Conservation (phyloP, 2,329 filamentous ascomycete species). For the Phoma sp. region DNA sequence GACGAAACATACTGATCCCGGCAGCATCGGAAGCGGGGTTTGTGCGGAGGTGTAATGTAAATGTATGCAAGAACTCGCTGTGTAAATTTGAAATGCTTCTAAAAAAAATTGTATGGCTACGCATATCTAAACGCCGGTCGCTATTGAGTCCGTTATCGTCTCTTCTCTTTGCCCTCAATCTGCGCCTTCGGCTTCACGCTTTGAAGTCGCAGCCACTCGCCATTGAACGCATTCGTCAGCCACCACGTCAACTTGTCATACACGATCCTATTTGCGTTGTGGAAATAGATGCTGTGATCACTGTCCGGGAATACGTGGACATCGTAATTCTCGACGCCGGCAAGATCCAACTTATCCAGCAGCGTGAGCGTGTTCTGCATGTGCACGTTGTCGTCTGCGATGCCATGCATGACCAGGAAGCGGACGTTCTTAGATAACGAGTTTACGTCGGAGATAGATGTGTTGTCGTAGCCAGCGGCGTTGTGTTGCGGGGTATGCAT, state of each 20-base stretch:
- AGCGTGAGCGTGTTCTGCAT: slow-evolving; percentile 91
- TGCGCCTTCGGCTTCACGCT: slow-evolving; percentile 58
- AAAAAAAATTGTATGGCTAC: too few species aligned
- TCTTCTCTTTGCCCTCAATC: slow-evolving; percentile 29
- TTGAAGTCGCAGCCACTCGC: slow-evolving; percentile 78
- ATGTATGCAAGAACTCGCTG: not conserved
- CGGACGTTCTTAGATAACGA: slow-evolving; percentile 79
- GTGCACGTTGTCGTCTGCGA: slow-evolving; percentile 97
- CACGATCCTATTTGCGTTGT: slow-evolving; percentile 89
- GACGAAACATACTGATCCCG: slow-evolving; percentile 27
- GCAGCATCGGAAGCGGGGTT: not conserved
- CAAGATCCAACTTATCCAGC: slow-evolving; percentile 84
- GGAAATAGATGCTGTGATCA: slow-evolving; percentile 93
- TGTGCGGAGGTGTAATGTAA: not conserved
- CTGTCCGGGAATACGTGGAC: slow-evolving; percentile 96
- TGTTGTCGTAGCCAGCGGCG: slow-evolving; percentile 74
- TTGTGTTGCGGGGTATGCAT: slow-evolving; percentile 96
- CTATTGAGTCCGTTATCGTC: slow-evolving; percentile 13
- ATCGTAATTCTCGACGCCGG: slow-evolving; percentile 88
- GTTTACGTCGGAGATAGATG: slow-evolving; percentile 75
- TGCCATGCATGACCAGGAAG: slow-evolving; percentile 94
- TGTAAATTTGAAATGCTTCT: too few species aligned
- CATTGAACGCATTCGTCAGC: slow-evolving; percentile 97
- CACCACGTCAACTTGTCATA: slow-evolving; percentile 90
- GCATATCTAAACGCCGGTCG: not conserved